Conservation (phyloP, 176 grass and related monocot genomes). For the Triticum monococcum region DNA sequence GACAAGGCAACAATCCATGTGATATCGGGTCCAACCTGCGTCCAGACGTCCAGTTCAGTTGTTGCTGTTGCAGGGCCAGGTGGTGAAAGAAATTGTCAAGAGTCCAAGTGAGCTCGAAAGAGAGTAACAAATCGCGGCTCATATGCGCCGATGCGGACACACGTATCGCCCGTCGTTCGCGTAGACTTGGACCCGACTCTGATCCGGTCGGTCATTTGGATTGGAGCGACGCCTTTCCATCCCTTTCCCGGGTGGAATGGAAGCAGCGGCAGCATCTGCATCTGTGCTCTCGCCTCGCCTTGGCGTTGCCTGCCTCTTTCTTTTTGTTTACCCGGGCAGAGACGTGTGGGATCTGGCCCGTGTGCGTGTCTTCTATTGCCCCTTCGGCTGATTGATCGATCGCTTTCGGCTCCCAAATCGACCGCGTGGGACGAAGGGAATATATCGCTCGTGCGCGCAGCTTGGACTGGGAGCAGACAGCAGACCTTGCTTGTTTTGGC, state of each 20-base stretch:
- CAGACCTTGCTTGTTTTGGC: neutral
- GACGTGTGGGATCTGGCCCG: neutral
- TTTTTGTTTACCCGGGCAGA: neutral
- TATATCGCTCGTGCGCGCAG: neutral
- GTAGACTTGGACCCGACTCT: neutral
- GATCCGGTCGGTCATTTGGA: neutral
- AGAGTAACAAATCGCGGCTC: neutral
- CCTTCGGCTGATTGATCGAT: too few relatives aligned
- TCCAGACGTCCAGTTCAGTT: neutral
- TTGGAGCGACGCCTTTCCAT: neutral
- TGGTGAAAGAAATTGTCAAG: neutral
- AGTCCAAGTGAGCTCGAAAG: neutral
- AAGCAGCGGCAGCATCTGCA: neutral
- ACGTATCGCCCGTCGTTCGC: neutral
- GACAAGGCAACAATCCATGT: neutral
- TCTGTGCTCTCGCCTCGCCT: neutral
- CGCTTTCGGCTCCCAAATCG: neutral
- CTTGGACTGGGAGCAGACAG: neutral
- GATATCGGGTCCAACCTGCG: neutral
- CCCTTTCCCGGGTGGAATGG: neutral
- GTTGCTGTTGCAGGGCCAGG: neutral
- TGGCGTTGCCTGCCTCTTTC: neutral
- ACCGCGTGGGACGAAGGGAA: neutral
- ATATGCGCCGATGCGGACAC: neutral
- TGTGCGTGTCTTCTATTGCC: neutral